Conservation (phyloP, 805 yeast genomes). For the Jamesozyma spencerorum region DNA sequence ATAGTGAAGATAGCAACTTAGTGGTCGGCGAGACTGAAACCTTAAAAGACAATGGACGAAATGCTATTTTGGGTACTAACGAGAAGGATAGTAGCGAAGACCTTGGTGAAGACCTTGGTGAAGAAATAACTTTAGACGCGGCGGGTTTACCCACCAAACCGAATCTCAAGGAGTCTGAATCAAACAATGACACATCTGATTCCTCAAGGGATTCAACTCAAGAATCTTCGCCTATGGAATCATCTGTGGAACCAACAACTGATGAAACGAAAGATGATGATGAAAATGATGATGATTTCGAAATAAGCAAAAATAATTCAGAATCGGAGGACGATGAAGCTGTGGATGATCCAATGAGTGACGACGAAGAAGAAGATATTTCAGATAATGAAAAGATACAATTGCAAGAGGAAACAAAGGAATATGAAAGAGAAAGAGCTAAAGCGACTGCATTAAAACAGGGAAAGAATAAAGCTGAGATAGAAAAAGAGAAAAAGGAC, state of each 20-base stretch:
- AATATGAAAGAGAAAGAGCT: conserved; percentile 12
- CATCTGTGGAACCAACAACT: not conserved
- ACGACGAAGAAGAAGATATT: conserved; percentile 25
- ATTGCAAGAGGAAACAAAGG: conserved; percentile 17
- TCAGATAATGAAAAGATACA: conserved; percentile 27
- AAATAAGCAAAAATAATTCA: not conserved
- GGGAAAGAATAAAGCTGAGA: conserved; percentile 15
- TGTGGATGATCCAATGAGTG: conserved; percentile 14
- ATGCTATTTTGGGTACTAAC: not conserved
- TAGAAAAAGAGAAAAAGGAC: conserved; percentile 24
- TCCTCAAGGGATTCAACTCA: too few species aligned
- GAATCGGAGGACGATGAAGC: conserved; percentile 25
- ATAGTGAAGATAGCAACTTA: not conserved
- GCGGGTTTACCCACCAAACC: too few species aligned
- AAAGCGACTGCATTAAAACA: not conserved
- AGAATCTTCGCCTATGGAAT: too few species aligned
- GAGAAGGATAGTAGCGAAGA: conserved; percentile 5
- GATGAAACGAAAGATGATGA: not conserved
- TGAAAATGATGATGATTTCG: not conserved
- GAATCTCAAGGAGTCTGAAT: not conserved
- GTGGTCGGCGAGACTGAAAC: not conserved
- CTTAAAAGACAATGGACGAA: conserved; percentile 2
- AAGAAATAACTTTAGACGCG: conserved; percentile 22
- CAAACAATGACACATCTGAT: not conserved
- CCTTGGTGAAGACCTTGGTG: conserved; percentile 22